A percentile compares a stretch with the other conserved stretches of the same genome.
Evolutionary conservation across 2,329 filamentous ascomycete species (phyloP).

Genomic region (Colletotrichum phormii): DNA sequence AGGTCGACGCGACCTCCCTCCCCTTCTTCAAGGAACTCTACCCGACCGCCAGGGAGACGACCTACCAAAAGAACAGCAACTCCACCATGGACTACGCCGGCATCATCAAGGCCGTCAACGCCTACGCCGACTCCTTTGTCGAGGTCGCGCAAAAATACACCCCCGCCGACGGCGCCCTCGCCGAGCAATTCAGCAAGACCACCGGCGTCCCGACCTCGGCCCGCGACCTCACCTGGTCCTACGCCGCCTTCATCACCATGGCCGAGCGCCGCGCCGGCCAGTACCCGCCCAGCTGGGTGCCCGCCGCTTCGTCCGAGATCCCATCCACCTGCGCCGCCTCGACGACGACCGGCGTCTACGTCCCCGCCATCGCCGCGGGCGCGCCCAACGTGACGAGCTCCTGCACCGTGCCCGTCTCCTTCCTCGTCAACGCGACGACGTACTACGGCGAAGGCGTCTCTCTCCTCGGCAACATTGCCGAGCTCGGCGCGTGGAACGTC

Average conservation of each 20-base stretch:
- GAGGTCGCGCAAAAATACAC: slow-evolving; percentile 59
- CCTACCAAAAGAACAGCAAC: slow-evolving; percentile 54
- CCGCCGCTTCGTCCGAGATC: slow-evolving; percentile 36
- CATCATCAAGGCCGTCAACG: slow-evolving; percentile 59
- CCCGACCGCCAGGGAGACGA: slow-evolving; percentile 58
- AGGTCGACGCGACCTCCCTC: slow-evolving; percentile 62
- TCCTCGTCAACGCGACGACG: slow-evolving; percentile 59
- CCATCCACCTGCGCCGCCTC: slow-evolving; percentile 43
- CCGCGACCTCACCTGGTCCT: slow-evolving; percentile 63
- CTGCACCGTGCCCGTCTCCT: slow-evolving; percentile 52
- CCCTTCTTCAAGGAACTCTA: slow-evolving; percentile 66
- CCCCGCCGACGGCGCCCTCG: slow-evolving; percentile 57
- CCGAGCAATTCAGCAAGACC: slow-evolving; percentile 61
- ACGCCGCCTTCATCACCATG: slow-evolving; percentile 61
- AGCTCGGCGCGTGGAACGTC: slow-evolving; percentile 57
- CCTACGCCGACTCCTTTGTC: slow-evolving; percentile 67
- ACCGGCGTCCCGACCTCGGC: slow-evolving; percentile 55
- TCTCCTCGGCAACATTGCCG: slow-evolving; percentile 54
- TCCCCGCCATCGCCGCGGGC: slow-evolving; percentile 48
- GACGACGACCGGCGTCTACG: slow-evolving; percentile 45
- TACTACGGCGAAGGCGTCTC: slow-evolving; percentile 61
- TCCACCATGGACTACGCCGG: slow-evolving; percentile 48
- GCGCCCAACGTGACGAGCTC: slow-evolving; percentile 46
- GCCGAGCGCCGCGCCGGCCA: slow-evolving; percentile 51
- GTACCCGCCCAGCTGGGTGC: slow-evolving; percentile 46